Evolutionary conservation across 768 basidiomycete genomes (phyloP), one percentile per base, ranked within the genome.

Genomic region (Suillus sp.): DNA sequence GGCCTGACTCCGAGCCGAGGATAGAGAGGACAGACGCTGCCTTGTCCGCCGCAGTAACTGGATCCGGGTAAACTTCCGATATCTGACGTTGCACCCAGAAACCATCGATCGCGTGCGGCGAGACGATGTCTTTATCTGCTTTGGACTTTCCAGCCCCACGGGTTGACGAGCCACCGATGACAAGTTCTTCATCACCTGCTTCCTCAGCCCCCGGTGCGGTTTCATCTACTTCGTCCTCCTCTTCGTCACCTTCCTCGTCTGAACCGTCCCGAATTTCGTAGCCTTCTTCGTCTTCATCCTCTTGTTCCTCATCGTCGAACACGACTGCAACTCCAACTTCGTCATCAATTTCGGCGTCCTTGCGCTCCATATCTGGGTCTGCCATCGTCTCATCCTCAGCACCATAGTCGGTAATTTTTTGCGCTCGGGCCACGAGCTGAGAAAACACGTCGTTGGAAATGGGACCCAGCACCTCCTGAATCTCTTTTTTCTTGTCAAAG

Each of bases 31-130:
- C 95, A 11, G 88, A 78, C 1, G 90, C 79, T 0, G 97, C 92
- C 70, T 99, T 96, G 77, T 94, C 92, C 62, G 95, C 90, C 3
- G 95, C 92, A 18, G 94, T 97, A 70, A 95, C 90, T 2, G 97
- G 93, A 72, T 99, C 97, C 5, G 96, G 85, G 71, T 97, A 98
- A 16, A 95, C 83, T 71, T 93, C 89, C 0, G 92, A 86, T 58
- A 99, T 89, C 64, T 96, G 91, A 1, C 96, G 90, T 72, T 99
- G 97, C 0, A 99, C 93, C 96, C 96, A 99, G 86, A 99, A 99
- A 32, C 87, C 96, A 74, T 99, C 96, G 70, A 99, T 89, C 58
- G 89, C 84, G 65, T 97, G 94, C 0, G 95, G 95, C 0, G 94
- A 89, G 45, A 99, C 89, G 60, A 87, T 79, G 68, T 93, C 92